Base-by-base conservation (phyloP, 2,329 filamentous ascomycete genomes). In the Epichloe typhina region DNA sequence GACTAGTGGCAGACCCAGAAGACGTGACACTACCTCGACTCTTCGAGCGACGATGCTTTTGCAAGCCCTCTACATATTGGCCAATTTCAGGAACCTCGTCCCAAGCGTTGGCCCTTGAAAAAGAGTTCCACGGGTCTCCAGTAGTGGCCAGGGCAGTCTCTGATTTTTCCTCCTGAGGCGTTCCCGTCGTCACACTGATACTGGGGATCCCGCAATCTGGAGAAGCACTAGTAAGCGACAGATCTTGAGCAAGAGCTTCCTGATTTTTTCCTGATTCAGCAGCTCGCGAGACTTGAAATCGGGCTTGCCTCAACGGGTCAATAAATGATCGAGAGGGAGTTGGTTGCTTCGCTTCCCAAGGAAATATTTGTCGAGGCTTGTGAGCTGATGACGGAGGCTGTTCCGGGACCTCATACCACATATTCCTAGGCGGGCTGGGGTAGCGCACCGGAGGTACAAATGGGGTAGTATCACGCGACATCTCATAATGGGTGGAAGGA, bases 21-120 rank as follows among this genome's bases (percentile, higher is more conserved):
- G 12, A 17, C 12, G 17, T 15, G 15, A 15, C 19, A 17, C 17
- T 47, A 17, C 5, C 59, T 54, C 61, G 63, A 54, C 64, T 68
- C 53, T 62, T 66, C 23, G 55, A 58, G 44, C 71, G 69, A 47
- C 67, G 69, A 61, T 79, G 75, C 64, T 83, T 81, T 59, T 85
- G 82, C 51, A 95, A 72, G 49, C 80, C 76, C 55, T 87, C 86
- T 50, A 97, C 86, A 63, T 96, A 98, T 55, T 80, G 79, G 60
- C 88, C 83, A 59, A 98, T 98, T 57, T 88, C 85, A 12, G 87
- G 86, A 49, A 94, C 79, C 49, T 88, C 86, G 61, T 98, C 93
- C 93, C 93, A 98, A 15, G 88, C 90, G 66, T 97, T 98, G 47
- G 74, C 79, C 45, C 82, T 77, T n/a, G 80, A 73, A 64, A 85